A percentile compares a stretch with the other conserved stretches of the same genome.
These are phyloP conservation scores for Coelastrella sp. DNA, from an alignment of 139 green algal genomes.

Conservation along the genomic window DNA sequence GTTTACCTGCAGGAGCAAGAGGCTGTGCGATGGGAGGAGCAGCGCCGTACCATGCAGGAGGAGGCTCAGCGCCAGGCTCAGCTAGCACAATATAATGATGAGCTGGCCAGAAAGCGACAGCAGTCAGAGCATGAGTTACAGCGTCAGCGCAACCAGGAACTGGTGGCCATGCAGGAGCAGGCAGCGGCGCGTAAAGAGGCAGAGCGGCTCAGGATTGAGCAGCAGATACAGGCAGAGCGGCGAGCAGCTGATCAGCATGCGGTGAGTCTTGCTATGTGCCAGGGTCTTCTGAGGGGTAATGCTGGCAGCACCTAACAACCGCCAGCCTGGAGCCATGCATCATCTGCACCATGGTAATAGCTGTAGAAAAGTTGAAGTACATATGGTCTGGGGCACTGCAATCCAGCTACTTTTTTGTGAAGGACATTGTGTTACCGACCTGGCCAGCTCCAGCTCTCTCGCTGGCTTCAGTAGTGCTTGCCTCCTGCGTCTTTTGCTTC, in stretches of 20 bases:
- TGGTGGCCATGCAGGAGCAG: conserved; percentile 93
- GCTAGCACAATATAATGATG: conserved; percentile 88
- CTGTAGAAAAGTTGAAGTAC: too few relatives aligned
- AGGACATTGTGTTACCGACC: too few relatives aligned
- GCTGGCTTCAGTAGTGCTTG: not conserved
- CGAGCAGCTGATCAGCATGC: conserved; percentile 86
- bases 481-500: not conserved
- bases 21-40: conserved; percentile 88
- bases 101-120: conserved; percentile 78
- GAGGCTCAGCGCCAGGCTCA: conserved; percentile 88
- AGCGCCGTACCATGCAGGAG: conserved; percentile 75
- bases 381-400: too few relatives aligned
- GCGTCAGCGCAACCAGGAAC: conserved; percentile 84
- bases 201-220: conserved; percentile 77
- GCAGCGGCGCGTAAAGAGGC: conserved; percentile 74
- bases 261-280: conserved; percentile 49
- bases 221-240: conserved; percentile 92
- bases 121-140: conserved; percentile 86
- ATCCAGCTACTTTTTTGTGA: too few relatives aligned
- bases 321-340: not conserved
- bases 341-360: not conserved
- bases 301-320: not conserved
- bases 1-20: conserved; percentile 82
- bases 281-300: not conserved
- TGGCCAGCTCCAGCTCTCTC: too few relatives aligned